phyloP scores from a whole-genome alignment of 2,329 filamentous ascomycete genomes.

The Penicillium sp. region DNA sequence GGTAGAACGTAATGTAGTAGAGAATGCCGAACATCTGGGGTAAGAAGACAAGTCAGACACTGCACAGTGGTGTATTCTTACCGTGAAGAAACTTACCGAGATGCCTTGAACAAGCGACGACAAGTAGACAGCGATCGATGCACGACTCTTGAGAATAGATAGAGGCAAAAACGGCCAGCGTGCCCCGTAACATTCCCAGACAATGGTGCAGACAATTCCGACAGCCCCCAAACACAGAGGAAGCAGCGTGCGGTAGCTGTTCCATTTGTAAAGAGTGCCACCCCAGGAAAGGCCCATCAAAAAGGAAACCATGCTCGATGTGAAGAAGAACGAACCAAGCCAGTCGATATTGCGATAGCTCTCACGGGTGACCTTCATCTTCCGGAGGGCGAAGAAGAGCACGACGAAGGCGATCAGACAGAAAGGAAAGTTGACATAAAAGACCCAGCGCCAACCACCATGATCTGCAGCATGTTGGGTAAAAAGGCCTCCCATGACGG shows the following conservation, averaged over 20 bases:
- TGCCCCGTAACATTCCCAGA: constrained; percentile 30
- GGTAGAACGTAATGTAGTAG: constrained; percentile 10
- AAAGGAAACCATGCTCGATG: constrained; percentile 38
- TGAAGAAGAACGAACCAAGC: constrained; percentile 42
- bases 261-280: constrained; percentile 42
- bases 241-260: constrained; percentile 36
- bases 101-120: constrained; percentile 5
- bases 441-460: constrained; percentile 12
- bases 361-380: constrained; percentile 2
- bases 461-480: constrained; percentile 3
- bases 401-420: background rate
- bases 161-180: constrained; percentile 7
- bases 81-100: background rate
- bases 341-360: constrained; percentile 37
- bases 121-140: constrained; percentile 7
- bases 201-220: constrained; percentile 31
- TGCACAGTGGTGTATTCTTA: background rate
- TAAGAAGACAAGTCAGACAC: background rate
- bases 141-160: constrained; percentile 1
- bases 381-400: constrained; percentile 1
- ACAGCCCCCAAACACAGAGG: constrained; percentile 37
- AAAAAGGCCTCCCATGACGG: constrained; percentile 10
- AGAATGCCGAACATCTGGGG: constrained; percentile 11
- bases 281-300: constrained; percentile 45
- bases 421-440: constrained; percentile 13